A percentile compares a stretch with the other conserved stretches of the same genome.
Evolutionary conservation across 129 eudicot species (phyloP).

Genomic region (Lonicera japonica): DNA sequence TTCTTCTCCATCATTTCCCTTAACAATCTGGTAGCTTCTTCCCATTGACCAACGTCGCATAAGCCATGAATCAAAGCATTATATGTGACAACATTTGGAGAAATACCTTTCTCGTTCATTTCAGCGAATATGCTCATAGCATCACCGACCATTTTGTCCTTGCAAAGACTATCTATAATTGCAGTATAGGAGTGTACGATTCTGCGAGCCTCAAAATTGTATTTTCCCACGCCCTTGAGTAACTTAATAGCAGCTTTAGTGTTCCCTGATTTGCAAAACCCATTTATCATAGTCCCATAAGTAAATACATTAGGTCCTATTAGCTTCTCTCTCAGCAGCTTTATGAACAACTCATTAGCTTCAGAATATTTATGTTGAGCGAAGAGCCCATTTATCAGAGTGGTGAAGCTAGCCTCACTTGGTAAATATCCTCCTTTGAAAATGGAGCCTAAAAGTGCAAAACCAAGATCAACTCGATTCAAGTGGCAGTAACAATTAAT

Average conservation of each 20-base stretch:
- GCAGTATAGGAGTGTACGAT: constrained; percentile 18
- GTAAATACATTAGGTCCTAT: too few species aligned
- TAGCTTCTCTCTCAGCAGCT: too few species aligned
- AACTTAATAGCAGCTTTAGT: constrained; percentile 33
- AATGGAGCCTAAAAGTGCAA: constrained; percentile 23
- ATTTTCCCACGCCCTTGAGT: constrained; percentile 16
- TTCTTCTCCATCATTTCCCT: neutral
- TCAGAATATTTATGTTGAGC: constrained; percentile 12
- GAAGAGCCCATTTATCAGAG: constrained; percentile 37
- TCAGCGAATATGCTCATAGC: too few species aligned
- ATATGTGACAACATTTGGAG: constrained; percentile 41
- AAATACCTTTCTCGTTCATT: too few species aligned
- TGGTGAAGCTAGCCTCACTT: constrained; percentile 22
- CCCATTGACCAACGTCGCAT: constrained; percentile 22
- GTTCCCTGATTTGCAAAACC: too few species aligned
- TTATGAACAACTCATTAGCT: constrained; percentile 28
- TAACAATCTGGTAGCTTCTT: constrained; percentile 13
- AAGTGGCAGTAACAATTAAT: too few species aligned
- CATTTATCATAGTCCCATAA: too few species aligned
- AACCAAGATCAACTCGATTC: constrained; percentile 29
- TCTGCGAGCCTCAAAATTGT: constrained; percentile 11
- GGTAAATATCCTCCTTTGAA: constrained; percentile 31
- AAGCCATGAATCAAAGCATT: too few species aligned
- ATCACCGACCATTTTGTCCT: too few species aligned
- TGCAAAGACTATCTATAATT: constrained; percentile 35